These are phyloP conservation scores for Cyclanthera cordifolia DNA, from an alignment of 306 rosid genomes.

Conservation along the genomic window DNA sequence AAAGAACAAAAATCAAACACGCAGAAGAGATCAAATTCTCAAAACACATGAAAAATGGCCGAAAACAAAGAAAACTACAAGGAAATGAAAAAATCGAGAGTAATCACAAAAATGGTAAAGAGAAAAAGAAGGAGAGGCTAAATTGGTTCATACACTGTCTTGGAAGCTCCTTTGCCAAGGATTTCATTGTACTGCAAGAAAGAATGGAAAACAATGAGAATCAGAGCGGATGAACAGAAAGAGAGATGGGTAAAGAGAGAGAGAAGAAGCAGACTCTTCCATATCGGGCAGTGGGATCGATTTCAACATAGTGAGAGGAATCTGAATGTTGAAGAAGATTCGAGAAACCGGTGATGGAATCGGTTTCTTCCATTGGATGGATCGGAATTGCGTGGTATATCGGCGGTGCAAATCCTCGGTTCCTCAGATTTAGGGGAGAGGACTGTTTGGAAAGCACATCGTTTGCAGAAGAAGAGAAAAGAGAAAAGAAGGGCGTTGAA, in stretches of 20 bases:
- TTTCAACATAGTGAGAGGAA: conserved; percentile 56
- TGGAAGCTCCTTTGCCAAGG: conserved; percentile 95
- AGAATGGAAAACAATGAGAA: conserved; percentile 14
- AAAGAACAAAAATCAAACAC: background rate
- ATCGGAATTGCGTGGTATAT: background rate
- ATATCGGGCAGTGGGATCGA: conserved; percentile 96
- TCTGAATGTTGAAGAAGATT: conserved; percentile 18
- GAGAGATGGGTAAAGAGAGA: background rate
- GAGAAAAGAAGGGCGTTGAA: background rate
- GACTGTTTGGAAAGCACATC: background rate
- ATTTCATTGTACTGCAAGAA: conserved; percentile 65
- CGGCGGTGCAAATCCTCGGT: background rate
- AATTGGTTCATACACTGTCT: conserved; percentile 57
- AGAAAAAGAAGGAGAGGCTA: conserved; percentile 4
- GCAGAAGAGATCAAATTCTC: background rate
- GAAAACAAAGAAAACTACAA: background rate
- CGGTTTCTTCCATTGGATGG: background rate
- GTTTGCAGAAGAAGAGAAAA: background rate
- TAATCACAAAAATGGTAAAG: background rate
- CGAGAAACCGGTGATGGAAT: background rate
- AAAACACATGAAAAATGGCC: background rate
- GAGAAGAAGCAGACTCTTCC: conserved; percentile 55
- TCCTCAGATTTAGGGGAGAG: conserved; percentile 4
- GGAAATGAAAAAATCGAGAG: background rate
- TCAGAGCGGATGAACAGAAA: background rate